A percentile compares a stretch with the other conserved stretches of the same genome.
These are phyloP conservation scores for Comarum palustre DNA, from an alignment of 306 rosid genomes.

Conservation along the genomic window DNA sequence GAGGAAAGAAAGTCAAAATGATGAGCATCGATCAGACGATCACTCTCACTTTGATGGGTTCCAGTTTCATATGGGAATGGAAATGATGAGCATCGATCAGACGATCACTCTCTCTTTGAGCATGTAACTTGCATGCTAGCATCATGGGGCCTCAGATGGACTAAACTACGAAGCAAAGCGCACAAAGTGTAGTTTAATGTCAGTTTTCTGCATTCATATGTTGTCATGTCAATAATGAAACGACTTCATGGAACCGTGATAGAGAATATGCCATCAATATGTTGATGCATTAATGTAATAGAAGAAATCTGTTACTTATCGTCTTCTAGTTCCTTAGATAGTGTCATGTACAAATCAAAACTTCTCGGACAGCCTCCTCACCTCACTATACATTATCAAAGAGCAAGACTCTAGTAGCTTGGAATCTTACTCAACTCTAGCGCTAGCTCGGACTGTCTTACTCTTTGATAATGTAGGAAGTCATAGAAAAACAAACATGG, in stretches of 20 bases:
- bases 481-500: too few relatives aligned
- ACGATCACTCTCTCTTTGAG: background rate
- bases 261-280: background rate
- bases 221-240: background rate
- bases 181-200: background rate
- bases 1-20: constrained; percentile 1
- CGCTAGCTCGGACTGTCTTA: too few relatives aligned
- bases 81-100: background rate
- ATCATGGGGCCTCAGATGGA: background rate
- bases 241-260: background rate
- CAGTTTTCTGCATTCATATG: background rate
- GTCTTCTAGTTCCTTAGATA: background rate
- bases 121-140: background rate
- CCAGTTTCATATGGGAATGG: too few relatives aligned
- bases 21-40: background rate
- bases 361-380: too few relatives aligned
- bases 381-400: too few relatives aligned
- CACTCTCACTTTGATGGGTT: too few relatives aligned
- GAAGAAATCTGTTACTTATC: background rate
- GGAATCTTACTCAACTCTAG: too few relatives aligned
- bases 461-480: too few relatives aligned
- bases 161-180: background rate
- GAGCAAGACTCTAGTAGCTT: too few relatives aligned
- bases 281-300: background rate
- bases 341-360: too few relatives aligned